These are phyloP conservation scores for Penicillium hesseltinei DNA, from an alignment of 2,329 filamentous ascomycete genomes.

Conservation along the genomic window DNA sequence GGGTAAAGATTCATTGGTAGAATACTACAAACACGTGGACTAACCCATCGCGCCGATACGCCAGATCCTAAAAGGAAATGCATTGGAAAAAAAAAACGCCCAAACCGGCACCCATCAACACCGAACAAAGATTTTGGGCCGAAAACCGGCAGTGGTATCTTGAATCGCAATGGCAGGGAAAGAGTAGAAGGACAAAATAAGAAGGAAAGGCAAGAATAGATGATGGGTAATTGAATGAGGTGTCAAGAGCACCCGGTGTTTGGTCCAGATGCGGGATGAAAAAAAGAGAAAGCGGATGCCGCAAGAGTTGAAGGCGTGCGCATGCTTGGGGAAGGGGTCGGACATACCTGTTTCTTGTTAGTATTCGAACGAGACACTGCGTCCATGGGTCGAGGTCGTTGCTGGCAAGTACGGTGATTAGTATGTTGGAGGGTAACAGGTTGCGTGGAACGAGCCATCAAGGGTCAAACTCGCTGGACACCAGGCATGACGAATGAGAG, in stretches of 20 bases:
- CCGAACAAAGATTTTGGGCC: constrained; percentile 8
- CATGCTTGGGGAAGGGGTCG: neutral
- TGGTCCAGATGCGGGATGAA: neutral
- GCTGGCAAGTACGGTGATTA: constrained; percentile 13
- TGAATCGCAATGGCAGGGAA: constrained; percentile 1
- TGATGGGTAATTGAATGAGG: neutral
- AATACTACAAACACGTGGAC: constrained; percentile 6
- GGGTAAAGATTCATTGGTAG: constrained; percentile 2
- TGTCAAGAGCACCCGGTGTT: neutral
- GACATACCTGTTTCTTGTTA: constrained; percentile 11
- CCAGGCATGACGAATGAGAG: neutral
- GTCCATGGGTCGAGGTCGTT: constrained; percentile 4
- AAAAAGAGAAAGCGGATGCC: neutral
- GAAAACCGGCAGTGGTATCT: constrained; percentile 12
- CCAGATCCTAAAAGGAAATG: constrained; percentile 1
- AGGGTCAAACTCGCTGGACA: neutral
- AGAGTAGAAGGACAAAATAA: neutral
- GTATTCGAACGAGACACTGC: neutral
- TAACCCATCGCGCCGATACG: constrained; percentile 8
- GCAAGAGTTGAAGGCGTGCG: neutral
- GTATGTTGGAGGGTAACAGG: constrained; percentile 1
- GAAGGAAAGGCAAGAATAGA: neutral
- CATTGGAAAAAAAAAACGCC: neutral
- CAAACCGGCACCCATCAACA: constrained; percentile 4
- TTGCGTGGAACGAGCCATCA: neutral